Conservation (phyloP, 2,329 filamentous ascomycete genomes). For the Claviceps capensis region DNA sequence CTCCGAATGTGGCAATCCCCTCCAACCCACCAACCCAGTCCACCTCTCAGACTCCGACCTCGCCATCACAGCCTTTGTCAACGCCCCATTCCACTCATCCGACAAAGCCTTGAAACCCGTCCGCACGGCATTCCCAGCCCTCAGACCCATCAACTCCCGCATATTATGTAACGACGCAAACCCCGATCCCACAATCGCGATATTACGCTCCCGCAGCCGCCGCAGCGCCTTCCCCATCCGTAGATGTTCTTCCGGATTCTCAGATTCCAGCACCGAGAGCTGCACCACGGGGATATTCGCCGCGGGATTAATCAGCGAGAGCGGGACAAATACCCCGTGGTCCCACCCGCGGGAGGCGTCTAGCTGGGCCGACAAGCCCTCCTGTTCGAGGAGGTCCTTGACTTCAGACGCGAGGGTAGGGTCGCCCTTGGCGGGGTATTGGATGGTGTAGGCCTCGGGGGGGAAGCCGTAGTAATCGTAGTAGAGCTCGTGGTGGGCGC, state of each 20-base stretch:
- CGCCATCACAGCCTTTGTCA: slow-evolving; percentile 27
- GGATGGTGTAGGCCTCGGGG: slow-evolving; percentile 36
- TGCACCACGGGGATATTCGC: slow-evolving; percentile 43
- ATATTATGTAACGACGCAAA: slow-evolving; percentile 47
- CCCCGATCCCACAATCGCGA: slow-evolving; percentile 47
- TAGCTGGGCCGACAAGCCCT: slow-evolving; percentile 29
- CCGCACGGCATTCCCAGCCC: slow-evolving; percentile 3
- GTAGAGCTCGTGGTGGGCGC: slow-evolving; percentile 29
- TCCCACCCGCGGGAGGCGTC: slow-evolving; percentile 37
- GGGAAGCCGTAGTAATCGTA: slow-evolving; percentile 51
- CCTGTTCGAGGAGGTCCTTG: slow-evolving; percentile 27
- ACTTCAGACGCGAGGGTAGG: slow-evolving; percentile 38
- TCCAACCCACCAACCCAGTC: slow-evolving; percentile 30
- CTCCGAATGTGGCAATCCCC: slow-evolving; percentile 31
- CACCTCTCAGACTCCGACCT: slow-evolving; percentile 21
- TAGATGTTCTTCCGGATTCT: slow-evolving; percentile 34
- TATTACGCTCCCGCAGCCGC: slow-evolving; percentile 33
- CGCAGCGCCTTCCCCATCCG: slow-evolving; percentile 39
- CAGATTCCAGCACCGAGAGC: slow-evolving; percentile 38
- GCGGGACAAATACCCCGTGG: slow-evolving; percentile 46
- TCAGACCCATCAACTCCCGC: slow-evolving; percentile 27
- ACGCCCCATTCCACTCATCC: slow-evolving; percentile 30
- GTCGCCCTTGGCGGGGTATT: slow-evolving; percentile 42
- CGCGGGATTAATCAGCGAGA: slow-evolving; percentile 38
- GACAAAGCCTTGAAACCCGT: slow-evolving; percentile 14